Evolutionary conservation across 2,329 filamentous ascomycete species (phyloP), one percentile per base, ranked within the genome.

Genomic region (Colletotrichum neosansevieriae): DNA sequence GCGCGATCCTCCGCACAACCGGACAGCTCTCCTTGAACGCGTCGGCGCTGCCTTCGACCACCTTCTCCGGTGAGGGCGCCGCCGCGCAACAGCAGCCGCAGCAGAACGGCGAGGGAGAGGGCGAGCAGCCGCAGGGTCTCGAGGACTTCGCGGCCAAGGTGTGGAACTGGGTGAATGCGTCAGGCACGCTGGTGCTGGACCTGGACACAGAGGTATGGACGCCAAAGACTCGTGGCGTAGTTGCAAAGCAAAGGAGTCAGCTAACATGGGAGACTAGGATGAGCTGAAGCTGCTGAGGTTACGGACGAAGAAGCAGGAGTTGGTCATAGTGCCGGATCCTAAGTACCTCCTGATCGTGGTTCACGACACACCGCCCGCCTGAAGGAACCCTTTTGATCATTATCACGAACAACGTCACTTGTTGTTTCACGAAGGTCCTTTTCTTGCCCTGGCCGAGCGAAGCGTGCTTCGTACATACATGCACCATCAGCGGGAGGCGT

Each of bases 301-400:
- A 71, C 87, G 93, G 72, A 95, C 92, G n/a, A 94, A 90, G 82
- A 94, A 92, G 78, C 92, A 94, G 73, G 93, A 97, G 78, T 81
- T 96, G 70, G 91, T 96, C 67, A 93, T 96, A 75, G 91, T 95
- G 19, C 92, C 92, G 78, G 93, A 95, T 77, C 76, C 87, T 45
- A 94, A 93, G 75, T 97, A 92, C 79, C 83, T 96, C 53, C 85
- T 95, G 42, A 88, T 94, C 62, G 91, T 94, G 42, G 87, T 95
- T 63, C 92, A 95, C 79, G 92, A 94, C 76, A 94, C 92, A n/a
- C 90, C 92, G 44, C 86, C 89, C 9, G 89, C 89, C 74, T 92
- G 79, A 80, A 44, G 38, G 32, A 9, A 6, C 0, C 12, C 0
- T 29, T 29, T 29, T 29, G 29, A 34, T 21, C 50, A 53, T 47